phyloP scores from a whole-genome alignment of 176 grass and related monocot genomes.

The Chrysopogon serrulatus region DNA sequence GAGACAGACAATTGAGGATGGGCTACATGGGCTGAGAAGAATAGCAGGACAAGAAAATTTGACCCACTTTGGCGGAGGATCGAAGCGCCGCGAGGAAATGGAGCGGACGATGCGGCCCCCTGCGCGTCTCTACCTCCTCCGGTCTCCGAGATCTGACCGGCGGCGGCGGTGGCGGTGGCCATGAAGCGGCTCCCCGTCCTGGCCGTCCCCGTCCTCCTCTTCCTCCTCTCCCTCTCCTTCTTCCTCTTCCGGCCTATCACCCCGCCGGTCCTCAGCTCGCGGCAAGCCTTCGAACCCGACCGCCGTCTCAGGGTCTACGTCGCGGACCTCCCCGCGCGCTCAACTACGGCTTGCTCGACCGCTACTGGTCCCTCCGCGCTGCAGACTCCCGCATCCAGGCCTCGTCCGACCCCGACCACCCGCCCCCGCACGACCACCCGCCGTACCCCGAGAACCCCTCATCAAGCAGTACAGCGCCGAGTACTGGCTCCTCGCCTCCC shows the following conservation, averaged over 20 bases:
- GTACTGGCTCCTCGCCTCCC: constrained; percentile 85
- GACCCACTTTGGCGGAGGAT: background rate
- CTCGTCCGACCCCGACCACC: constrained; percentile 40
- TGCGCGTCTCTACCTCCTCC: background rate
- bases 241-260: constrained; percentile 27
- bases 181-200: constrained; percentile 36
- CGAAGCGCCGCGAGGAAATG: background rate
- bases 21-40: background rate
- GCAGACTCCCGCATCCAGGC: constrained; percentile 78
- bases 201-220: constrained; percentile 20
- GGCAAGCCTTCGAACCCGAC: background rate
- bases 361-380: constrained; percentile 63
- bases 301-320: constrained; percentile 65
- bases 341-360: constrained; percentile 83
- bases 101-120: background rate
- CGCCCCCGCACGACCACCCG: constrained; percentile 6
- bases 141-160: constrained; percentile 23
- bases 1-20: no score
- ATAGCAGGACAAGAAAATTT: background rate
- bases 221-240: constrained; percentile 33
- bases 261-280: background rate
- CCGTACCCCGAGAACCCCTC: constrained; percentile 62
- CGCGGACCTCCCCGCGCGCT: constrained; percentile 67
- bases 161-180: no score
- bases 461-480: constrained; percentile 91